These are phyloP conservation scores for Dryadomyces sulphureus DNA, from an alignment of 2,329 filamentous ascomycete species.

Conservation along the genomic window DNA sequence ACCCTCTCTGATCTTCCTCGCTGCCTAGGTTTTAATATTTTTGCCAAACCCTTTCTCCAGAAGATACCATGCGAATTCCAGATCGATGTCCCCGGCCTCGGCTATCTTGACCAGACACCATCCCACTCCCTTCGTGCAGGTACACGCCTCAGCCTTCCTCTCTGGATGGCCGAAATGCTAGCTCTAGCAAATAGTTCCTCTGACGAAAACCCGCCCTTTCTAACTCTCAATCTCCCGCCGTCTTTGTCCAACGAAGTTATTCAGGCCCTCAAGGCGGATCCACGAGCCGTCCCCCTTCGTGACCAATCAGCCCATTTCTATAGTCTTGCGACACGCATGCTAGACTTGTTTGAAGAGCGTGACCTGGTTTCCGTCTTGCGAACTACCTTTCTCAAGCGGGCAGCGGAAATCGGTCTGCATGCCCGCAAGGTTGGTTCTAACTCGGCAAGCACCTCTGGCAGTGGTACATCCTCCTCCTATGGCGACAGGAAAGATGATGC, in stretches of 20 bases:
- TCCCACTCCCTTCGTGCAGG: conserved; percentile 57
- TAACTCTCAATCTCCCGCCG: conserved; percentile 68
- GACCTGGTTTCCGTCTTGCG: conserved; percentile 61
- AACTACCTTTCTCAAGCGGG: conserved; percentile 68
- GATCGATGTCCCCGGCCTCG: conserved; percentile 72
- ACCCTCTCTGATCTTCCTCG: not conserved
- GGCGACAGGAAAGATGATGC: conserved; percentile 47
- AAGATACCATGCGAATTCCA: conserved; percentile 96
- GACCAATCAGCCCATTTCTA: conserved; percentile 81
- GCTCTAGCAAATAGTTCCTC: conserved; percentile 42
- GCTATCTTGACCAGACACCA: conserved; percentile 77
- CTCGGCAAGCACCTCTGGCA: conserved; percentile 21
- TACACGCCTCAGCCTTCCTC: conserved; percentile 66
- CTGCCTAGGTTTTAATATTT: not conserved
- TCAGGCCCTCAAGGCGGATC: conserved; percentile 82
- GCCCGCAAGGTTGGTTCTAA: conserved; percentile 69
- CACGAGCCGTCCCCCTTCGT: conserved; percentile 69
- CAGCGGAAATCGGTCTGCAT: conserved; percentile 73
- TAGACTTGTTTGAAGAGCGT: conserved; percentile 77
- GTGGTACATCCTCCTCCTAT: conserved; percentile 23
- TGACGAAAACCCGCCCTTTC: conserved; percentile 30
- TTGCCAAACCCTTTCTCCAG: conserved; percentile 26
- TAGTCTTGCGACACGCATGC: conserved; percentile 65
- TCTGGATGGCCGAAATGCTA: conserved; percentile 94
- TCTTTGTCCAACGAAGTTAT: conserved; percentile 67